These are phyloP conservation scores for Ascochyta pisi DNA, from an alignment of 2,329 filamentous ascomycete species.

Conservation along the genomic window DNA sequence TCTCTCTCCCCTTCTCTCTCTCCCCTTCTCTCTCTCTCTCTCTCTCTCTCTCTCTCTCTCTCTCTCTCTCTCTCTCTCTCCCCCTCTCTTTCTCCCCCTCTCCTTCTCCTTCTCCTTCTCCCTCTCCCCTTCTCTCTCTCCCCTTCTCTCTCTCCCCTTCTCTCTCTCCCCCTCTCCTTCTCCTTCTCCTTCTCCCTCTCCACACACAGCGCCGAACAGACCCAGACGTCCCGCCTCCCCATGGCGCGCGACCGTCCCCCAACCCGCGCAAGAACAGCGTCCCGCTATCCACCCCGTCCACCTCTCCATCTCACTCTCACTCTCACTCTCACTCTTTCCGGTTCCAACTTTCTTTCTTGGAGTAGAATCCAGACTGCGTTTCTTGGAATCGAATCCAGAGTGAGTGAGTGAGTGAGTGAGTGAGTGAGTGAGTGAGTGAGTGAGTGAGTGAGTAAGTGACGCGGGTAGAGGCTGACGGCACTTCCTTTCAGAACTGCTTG, in stretches of 20 bases:
- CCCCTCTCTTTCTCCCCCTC: neutral
- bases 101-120: neutral
- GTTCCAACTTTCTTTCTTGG: no score
- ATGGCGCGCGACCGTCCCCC: conserved; percentile 3
- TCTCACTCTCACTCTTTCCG: no score
- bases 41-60: neutral
- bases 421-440: no score
- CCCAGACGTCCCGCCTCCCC: conserved; percentile 1
- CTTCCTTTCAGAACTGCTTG: conserved; percentile 45
- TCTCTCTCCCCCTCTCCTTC: neutral
- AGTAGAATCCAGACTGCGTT: no score
- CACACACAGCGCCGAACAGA: conserved; percentile 9
- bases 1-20: neutral
- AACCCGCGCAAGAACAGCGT: conserved; percentile 14
- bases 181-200: neutral
- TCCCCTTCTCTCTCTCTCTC: no score
- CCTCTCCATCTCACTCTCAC: no score
- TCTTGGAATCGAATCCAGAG: no score
- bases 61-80: neutral
- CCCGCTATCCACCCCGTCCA: neutral
- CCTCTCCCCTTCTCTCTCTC: neutral
- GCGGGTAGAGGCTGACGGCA: conserved; percentile 22
- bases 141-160: neutral
- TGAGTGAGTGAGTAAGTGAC: conserved; percentile 7
- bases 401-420: no score